Evolutionary conservation across 139 green algal genomes (phyloP), one percentile per base, ranked within the genome.

Genomic region (Trebouxia sp.): DNA sequence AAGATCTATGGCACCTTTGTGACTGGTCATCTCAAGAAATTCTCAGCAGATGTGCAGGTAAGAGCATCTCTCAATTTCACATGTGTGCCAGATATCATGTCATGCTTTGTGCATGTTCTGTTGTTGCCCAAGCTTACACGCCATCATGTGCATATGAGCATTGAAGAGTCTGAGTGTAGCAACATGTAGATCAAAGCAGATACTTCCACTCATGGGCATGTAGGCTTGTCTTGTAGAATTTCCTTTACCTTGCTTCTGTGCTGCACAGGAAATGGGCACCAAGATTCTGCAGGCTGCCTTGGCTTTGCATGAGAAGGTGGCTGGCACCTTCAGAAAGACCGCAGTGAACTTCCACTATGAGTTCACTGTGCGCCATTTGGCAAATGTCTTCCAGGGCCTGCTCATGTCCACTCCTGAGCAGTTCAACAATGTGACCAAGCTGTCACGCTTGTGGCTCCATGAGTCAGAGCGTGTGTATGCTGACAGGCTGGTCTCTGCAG

Each of bases 291-390:
- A 95, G 85, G 94, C 92, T 22, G 91, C 93, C 32, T 89, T 97
- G 51, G 91, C 90, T 7, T 86, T 97, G 84, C 94, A 97, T 72
- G 90, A 96, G 47, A 89, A 91, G 77, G 94, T 97, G 69, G 88
- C 86, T 20, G 65, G 82, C 78, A 95, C 88, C 15, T 97, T 97
- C 90, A 85, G 94, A 70, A 96, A 96, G 91, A 97, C 94, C 15
- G 94, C 94, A 37, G 86, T 96, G 50, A 97, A 97, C 89, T 96
- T 97, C 87, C 94, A 97, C 85, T 97, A 97, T 75, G 94, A 97
- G 87, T 97, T 95, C 88, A 94, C 91, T 17, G 87, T 97, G 74
- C 89, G 94, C 65, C 94, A 97, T 81, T 82, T 97, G 58, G 87
- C 92, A 58, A 94, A 96, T 66, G 92, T 97, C 37, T 97, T 97